Conservation (phyloP, 768 basidiomycete genomes). For the Lentinula detonsa region DNA sequence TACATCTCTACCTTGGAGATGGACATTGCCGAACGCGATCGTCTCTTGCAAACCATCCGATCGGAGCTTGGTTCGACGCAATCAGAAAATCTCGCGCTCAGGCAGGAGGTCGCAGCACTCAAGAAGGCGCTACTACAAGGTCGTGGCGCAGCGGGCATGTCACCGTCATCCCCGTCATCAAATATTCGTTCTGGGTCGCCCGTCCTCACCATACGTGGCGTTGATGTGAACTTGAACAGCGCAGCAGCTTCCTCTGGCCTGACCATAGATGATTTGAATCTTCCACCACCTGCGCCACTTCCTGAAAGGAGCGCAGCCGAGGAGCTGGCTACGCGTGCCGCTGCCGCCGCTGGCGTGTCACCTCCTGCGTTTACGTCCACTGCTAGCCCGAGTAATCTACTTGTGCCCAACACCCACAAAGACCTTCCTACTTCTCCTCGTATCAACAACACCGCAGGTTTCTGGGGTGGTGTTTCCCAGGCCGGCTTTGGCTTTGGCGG, state of each 20-base stretch:
- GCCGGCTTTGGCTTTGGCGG: slow-evolving; percentile 5
- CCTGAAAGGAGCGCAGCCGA: slow-evolving; percentile 36
- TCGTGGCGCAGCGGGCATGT: slow-evolving; percentile 30
- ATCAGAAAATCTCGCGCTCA: slow-evolving; percentile 78
- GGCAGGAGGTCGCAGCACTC: slow-evolving; percentile 68
- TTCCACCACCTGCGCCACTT: slow-evolving; percentile 46
- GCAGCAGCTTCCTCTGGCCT: slow-evolving; percentile 19
- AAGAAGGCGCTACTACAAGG: slow-evolving; percentile 72
- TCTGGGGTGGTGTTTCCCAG: slow-evolving; percentile 71
- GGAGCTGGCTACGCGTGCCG: slow-evolving; percentile 17
- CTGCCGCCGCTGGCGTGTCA: slow-evolving; percentile 13
- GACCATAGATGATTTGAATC: slow-evolving; percentile 27
- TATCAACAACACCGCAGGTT: slow-evolving; percentile 40
- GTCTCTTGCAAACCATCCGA: slow-evolving; percentile 82
- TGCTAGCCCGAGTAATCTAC: slow-evolving; percentile 16
- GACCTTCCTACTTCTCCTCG: slow-evolving; percentile 65
- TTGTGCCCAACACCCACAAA: slow-evolving; percentile 72
- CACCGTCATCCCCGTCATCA: neutral
- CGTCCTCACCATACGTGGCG: slow-evolving; percentile 18
- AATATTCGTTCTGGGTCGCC: slow-evolving; percentile 28
- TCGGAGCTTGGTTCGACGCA: slow-evolving; percentile 74
- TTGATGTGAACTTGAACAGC: slow-evolving; percentile 20
- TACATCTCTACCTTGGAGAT: slow-evolving; percentile 93
- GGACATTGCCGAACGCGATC: slow-evolving; percentile 89
- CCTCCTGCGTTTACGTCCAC: slow-evolving; percentile 13